Conservation (phyloP, 176 grass and related monocot species). For the Bothriochloa decipiens region DNA sequence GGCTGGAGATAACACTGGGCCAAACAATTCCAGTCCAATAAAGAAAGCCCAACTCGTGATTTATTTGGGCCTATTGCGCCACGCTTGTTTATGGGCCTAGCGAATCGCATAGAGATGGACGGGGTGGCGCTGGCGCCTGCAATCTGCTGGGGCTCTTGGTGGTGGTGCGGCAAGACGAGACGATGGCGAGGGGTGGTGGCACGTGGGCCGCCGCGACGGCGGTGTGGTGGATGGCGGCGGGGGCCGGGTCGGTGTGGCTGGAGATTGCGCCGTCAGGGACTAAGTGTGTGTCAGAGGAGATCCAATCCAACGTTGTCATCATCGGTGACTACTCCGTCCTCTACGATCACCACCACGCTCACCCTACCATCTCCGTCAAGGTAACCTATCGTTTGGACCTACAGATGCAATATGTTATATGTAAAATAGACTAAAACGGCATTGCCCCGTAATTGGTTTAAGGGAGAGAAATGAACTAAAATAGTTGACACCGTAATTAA, state of each 20-base stretch:
- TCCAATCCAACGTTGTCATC: constrained; percentile 74
- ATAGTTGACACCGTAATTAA: neutral
- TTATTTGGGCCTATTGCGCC: neutral
- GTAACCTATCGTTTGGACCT: constrained; percentile 28
- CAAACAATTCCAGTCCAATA: neutral
- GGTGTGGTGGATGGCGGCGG: constrained; percentile 39
- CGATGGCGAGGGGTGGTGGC: constrained; percentile 44
- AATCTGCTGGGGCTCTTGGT: neutral
- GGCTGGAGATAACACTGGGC: neutral
- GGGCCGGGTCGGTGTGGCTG: constrained; percentile 67
- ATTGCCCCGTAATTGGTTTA: neutral
- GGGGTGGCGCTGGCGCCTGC: too few relatives aligned
- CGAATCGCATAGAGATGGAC: neutral
- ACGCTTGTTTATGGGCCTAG: neutral
- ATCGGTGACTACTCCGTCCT: constrained; percentile 75
- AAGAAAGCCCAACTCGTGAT: neutral
- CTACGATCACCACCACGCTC: constrained; percentile 51
- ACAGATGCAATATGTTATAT: neutral
- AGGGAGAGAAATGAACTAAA: neutral
- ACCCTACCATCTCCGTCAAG: constrained; percentile 68
- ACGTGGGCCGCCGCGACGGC: constrained; percentile 8
- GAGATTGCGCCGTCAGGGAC: constrained; percentile 57
- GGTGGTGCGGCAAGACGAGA: neutral
- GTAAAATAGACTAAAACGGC: neutral
- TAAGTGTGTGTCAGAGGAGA: constrained; percentile 84